Conservation (phyloP, 805 yeast species). For the Spathaspora passalidarum region DNA sequence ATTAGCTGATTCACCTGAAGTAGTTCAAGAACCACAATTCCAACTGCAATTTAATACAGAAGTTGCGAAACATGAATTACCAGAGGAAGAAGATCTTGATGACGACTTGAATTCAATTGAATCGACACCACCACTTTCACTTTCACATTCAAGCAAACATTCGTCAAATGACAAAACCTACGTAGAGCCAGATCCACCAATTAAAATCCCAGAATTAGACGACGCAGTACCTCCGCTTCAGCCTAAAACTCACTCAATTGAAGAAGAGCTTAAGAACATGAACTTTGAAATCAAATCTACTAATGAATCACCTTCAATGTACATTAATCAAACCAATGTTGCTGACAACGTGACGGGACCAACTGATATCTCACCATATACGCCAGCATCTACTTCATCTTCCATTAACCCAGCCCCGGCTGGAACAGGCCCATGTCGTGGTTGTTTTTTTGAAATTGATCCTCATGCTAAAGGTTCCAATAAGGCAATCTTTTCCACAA, state of each 20-base stretch:
- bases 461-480: conserved; percentile 33
- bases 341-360: neutral
- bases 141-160: neutral
- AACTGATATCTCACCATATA: neutral
- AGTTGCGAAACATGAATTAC: conserved; percentile 3
- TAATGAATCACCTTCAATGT: conserved; percentile 10
- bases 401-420: conserved; percentile 36
- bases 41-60: conserved; percentile 3
- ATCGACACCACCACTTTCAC: conserved; percentile 1
- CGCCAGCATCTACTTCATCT: conserved; percentile 8
- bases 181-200: neutral
- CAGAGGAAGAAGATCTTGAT: neutral
- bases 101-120: conserved; percentile 5
- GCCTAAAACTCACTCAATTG: conserved; percentile 31
- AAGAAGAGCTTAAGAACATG: conserved; percentile 28
- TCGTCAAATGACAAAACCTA: neutral
- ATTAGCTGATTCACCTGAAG: neutral
- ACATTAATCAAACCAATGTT: conserved; percentile 1
- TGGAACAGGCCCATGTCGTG: conserved; percentile 81
- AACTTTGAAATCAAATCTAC: conserved; percentile 18
- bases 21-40: neutral
- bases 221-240: conserved; percentile 23
- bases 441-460: conserved; percentile 54
- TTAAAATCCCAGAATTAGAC: neutral
- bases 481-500: conserved; percentile 79